Conservation (phyloP, 2,329 filamentous ascomycete genomes). For the Fusarium mundagurra region DNA sequence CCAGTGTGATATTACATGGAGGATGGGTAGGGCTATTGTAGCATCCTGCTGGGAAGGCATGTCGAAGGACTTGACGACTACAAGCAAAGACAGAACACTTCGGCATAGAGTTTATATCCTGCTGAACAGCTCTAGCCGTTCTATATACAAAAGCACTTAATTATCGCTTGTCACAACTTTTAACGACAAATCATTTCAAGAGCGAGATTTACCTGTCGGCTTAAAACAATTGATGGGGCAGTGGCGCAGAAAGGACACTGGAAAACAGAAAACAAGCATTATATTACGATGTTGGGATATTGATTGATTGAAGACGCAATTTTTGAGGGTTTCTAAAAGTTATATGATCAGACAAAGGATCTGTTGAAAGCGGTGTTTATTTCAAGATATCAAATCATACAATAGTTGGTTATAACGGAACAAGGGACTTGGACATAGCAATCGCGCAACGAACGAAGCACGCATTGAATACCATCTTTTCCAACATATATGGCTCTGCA, state of each 20-base stretch:
- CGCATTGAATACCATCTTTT: conserved; percentile 19
- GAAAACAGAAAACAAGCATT: conserved; percentile 13
- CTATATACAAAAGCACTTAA: conserved; percentile 28
- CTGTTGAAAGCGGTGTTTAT: conserved; percentile 7
- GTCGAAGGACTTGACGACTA: conserved; percentile 27
- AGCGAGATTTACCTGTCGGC: background rate
- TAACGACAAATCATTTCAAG: conserved; percentile 9
- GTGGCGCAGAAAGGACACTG: conserved; percentile 15
- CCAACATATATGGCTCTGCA: background rate
- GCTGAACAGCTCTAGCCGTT: conserved; percentile 17
- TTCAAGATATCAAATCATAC: background rate
- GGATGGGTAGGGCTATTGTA: background rate
- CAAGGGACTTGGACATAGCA: background rate
- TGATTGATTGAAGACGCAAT: background rate
- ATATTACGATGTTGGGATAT: background rate
- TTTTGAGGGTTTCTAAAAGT: conserved; percentile 10
- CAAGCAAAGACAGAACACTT: conserved; percentile 5
- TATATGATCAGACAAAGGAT: conserved; percentile 16
- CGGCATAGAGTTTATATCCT: conserved; percentile 8
- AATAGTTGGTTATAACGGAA: background rate
- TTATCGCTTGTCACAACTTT: conserved; percentile 14
- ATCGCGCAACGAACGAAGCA: background rate
- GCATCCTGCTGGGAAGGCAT: conserved; percentile 6
- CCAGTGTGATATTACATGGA: background rate
- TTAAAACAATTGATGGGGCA: background rate